Percentiles rank a stretch among this genome's conserved stretches.
These are phyloP conservation scores for Tritrichomonas musculus DNA, from an alignment of 208 protist genomes.

Conservation along the genomic window DNA sequence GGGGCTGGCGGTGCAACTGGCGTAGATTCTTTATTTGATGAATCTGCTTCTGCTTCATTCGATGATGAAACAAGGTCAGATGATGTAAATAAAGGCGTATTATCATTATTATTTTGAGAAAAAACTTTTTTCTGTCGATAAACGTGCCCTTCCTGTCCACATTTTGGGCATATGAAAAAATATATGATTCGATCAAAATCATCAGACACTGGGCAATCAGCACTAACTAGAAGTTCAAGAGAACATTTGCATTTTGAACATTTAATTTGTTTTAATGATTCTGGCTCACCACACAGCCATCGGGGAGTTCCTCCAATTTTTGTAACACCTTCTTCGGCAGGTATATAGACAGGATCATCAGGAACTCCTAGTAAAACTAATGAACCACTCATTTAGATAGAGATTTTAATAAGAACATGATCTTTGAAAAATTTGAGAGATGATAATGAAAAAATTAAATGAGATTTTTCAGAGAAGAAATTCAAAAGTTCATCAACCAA, in stretches of 20 bases:
- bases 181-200: constrained; percentile 4
- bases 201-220: not conserved
- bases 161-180: constrained; percentile 7
- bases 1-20: too few relatives aligned
- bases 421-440: too few relatives aligned
- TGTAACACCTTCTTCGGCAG: not conserved
- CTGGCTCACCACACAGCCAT: not conserved
- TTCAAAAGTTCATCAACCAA: too few relatives aligned
- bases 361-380: not conserved
- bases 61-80: not conserved
- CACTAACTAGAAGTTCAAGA: not conserved
- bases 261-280: not conserved
- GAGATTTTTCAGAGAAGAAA: too few relatives aligned
- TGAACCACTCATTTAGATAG: not conserved
- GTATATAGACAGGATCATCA: not conserved
- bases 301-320: not conserved
- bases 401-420: too few relatives aligned
- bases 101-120: not conserved
- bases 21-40: too few relatives aligned
- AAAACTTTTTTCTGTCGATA: not conserved
- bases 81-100: not conserved
- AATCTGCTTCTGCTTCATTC: not conserved
- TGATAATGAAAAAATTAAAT: too few relatives aligned
- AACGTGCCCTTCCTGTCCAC: not conserved
- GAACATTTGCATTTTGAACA: not conserved